phyloP scores from a whole-genome alignment of 192 early-diverging fungal species.

The Pilaira anomala region DNA sequence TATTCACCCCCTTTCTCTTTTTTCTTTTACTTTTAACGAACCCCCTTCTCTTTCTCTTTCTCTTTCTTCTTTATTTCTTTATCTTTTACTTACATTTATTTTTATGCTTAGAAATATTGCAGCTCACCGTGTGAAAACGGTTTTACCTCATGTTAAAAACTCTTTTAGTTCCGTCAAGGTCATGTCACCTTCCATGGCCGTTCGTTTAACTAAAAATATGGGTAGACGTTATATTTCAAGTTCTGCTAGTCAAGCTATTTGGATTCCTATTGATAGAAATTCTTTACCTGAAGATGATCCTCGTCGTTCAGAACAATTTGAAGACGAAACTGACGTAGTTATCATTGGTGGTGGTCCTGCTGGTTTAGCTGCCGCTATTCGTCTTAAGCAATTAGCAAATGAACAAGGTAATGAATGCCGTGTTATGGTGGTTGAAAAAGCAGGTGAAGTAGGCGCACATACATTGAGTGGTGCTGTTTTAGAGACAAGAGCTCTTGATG shows the following conservation, averaged over 20 bases:
- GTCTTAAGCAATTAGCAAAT: constrained; percentile 86
- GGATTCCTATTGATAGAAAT: constrained; percentile 35
- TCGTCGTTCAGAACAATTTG: constrained; percentile 57
- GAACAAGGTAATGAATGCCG: constrained; percentile 79
- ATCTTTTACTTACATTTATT: constrained; percentile 8
- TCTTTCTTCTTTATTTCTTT: constrained; percentile 13
- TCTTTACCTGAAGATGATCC: constrained; percentile 43
- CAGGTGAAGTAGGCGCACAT: constrained; percentile 90
- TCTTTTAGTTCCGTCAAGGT: background rate
- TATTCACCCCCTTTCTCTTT: background rate
- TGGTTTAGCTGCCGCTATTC: constrained; percentile 93
- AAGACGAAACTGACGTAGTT: constrained; percentile 91
- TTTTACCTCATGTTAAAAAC: background rate
- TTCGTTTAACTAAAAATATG: background rate
- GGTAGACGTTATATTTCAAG: constrained; percentile 1
- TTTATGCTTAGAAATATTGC: constrained; percentile 1
- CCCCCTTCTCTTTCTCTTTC: background rate
- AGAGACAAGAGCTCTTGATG: constrained; percentile 87
- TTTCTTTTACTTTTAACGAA: background rate
- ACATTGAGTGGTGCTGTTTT: constrained; percentile 94
- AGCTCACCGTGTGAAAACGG: background rate
- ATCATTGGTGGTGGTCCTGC: constrained; percentile 95
- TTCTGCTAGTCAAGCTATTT: constrained; percentile 18
- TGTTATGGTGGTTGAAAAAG: constrained; percentile 94
- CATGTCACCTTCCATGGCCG: constrained; percentile 4